phyloP scores from a whole-genome alignment of 1,284 basidiomycete species.

The Vanrija pseudolonga region DNA sequence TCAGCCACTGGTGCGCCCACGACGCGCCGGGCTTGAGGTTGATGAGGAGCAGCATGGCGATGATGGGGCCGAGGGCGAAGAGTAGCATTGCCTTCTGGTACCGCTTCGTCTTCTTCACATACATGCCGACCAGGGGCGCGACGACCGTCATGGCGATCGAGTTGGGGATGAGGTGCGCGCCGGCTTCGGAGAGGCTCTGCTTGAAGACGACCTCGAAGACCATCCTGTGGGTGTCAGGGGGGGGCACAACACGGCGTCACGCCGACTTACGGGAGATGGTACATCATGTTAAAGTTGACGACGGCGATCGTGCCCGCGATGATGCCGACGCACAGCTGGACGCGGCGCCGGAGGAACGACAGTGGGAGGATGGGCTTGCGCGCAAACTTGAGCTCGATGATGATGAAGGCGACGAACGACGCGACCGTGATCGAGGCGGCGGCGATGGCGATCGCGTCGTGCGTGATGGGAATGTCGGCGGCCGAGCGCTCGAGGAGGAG shows the following conservation, averaged over 20 bases:
- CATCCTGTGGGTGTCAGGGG: slow-evolving; percentile 7
- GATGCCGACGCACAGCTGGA: slow-evolving; percentile 26
- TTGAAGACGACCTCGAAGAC: slow-evolving; percentile 30
- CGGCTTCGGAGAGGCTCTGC: slow-evolving; percentile 18
- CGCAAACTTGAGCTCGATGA: slow-evolving; percentile 25
- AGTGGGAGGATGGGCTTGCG: slow-evolving; percentile 27
- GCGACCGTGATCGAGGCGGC: slow-evolving; percentile 7
- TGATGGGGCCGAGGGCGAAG: slow-evolving; percentile 22
- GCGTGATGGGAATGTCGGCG: slow-evolving; percentile 1
- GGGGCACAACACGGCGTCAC: neutral
- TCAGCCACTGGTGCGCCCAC: slow-evolving; percentile 21
- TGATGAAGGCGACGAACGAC: slow-evolving; percentile 23
- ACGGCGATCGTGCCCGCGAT: slow-evolving; percentile 26
- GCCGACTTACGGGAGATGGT: slow-evolving; percentile 23
- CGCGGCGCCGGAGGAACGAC: slow-evolving; percentile 17
- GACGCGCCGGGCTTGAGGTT: slow-evolving; percentile 9
- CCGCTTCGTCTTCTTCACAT: slow-evolving; percentile 19
- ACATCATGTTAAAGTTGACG: slow-evolving; percentile 37
- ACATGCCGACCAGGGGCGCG: slow-evolving; percentile 23
- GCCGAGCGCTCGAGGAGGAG: slow-evolving; percentile 17
- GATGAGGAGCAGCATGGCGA: slow-evolving; percentile 25
- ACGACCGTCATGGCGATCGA: slow-evolving; percentile 25
- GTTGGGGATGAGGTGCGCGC: slow-evolving; percentile 29
- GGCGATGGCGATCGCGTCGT: slow-evolving; percentile 10
- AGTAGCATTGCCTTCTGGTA: slow-evolving; percentile 26